Evolutionary conservation across 2,329 filamentous ascomycete species (phyloP), one percentile per base, ranked within the genome.

Genomic region (Fusarium acutatum): DNA sequence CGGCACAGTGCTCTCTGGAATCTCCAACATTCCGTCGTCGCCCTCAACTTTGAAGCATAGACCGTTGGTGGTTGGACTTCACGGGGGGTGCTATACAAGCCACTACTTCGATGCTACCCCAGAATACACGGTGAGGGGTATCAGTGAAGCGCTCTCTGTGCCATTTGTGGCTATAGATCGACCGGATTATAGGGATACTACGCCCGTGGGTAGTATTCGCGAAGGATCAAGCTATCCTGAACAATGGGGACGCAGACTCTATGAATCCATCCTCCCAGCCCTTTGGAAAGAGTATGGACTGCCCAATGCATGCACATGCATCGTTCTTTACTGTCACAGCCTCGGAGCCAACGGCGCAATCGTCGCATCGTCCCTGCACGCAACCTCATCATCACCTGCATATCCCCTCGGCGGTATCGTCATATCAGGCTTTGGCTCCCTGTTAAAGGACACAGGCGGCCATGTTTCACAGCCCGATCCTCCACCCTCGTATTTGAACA

Each of bases 121-220:
- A 2, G 52, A 75, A 22, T 61, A 67, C 52, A 67, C 72, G 1
- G 74, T 72, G 11, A 62, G 44, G 28, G 43, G 60, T 24, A 47
- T 61, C 26, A 76, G 74, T 63, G 58, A 66, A 52, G 41, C 67
- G 3, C 63, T 76, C 0, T 71, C 60, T 6, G 64, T 76, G 11
- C 74, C 74, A 0, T 76, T 76, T 44, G 60, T 76, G 20, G 69
- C 74, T 26, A 73, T 76, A 58, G 69, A 76, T 62, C 74, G 74
- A 22, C 74, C 74, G 2, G 61, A 71, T 30, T 76, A 76, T 61
- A 64, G 40, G 22, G 63, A 63, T 8, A 62, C 74, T 20, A 73
- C 69, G 13, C 63, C 74, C 12, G 46, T 76, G 6, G 47, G 56
- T 7, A 35, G 60, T 4, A 58, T 76, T 28, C 72, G 64, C 11